Base-by-base conservation (phyloP, 768 basidiomycete genomes). In the Clavaria fumosa region DNA sequence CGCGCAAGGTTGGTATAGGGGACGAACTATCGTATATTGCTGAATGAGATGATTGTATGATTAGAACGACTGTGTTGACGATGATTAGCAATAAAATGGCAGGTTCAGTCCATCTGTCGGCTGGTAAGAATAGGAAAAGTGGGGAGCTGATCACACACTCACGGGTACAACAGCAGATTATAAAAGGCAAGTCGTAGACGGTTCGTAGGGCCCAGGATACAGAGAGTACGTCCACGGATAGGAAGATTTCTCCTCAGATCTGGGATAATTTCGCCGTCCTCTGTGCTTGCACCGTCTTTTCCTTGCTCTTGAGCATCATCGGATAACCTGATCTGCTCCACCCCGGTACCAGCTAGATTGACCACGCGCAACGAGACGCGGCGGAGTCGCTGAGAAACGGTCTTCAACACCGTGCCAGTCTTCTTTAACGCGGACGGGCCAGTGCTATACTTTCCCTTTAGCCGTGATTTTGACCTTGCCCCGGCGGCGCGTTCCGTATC, bases 71-170 rank as follows among this genome's bases (percentile, higher is more conserved):
- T 14, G 85, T 83, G 50, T 95, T 81, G 44, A 79, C 43, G 39
- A 96, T 66, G 51, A 97, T 95, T 37, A 90, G 65, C 17, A 81
- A 47, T 31, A 97, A 69, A 42, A 96, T 83, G 17, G 63, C 42
- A 19, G 85, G 85, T 59, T 97, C 93, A 12, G 90, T 91, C 69
- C 74, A 81, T 42, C 85, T n/a, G n/a, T n/a, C n/a, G n/a, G n/a
- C n/a, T n/a, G n/a, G n/a, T n/a, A 38, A 35, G 31, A 43, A 22
- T 31, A 31, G 17, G n/a, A 11, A 35, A 17, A 41, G 6, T 18
- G 18, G n/a, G 23, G 20, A 47, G 9, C 19, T 28, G 37, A 40
- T 23, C 20, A 36, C 35, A 34, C 9, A 68, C 85, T 46, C 52
- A 93, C 84, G 70, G 63, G 53, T 74, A 71, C 9, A 78, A 61